These are phyloP conservation scores for Arthrocladium fulminans DNA, from an alignment of 2,329 filamentous ascomycete species.

Conservation along the genomic window DNA sequence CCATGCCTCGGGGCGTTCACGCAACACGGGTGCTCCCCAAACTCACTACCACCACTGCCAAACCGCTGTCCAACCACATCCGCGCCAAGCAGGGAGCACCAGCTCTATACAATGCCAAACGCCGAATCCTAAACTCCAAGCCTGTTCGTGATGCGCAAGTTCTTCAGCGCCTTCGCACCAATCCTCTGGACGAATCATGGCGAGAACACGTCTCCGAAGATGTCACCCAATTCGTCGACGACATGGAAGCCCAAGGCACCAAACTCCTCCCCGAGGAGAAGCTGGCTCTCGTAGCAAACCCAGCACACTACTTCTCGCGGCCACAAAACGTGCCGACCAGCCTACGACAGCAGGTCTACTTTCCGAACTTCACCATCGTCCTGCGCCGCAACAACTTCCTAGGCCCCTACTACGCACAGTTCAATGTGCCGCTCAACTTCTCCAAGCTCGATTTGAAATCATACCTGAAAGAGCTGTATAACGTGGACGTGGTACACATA, in stretches of 20 bases:
- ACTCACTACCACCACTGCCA: slow-evolving; percentile 7
- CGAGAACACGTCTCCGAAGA: slow-evolving; percentile 18
- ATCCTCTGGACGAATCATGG: slow-evolving; percentile 13
- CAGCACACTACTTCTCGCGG: slow-evolving; percentile 16
- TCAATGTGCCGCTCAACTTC: slow-evolving; percentile 82
- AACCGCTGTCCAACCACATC: not conserved
- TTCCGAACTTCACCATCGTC: slow-evolving; percentile 69
- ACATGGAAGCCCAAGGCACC: slow-evolving; percentile 8
- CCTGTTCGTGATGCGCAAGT: slow-evolving; percentile 10
- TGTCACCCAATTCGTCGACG: slow-evolving; percentile 20
- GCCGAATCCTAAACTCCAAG: slow-evolving; percentile 14
- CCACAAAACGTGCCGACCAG: slow-evolving; percentile 24
- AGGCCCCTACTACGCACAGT: slow-evolving; percentile 73
- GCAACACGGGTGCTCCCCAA: slow-evolving; percentile 12
- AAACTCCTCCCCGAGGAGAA: slow-evolving; percentile 9
- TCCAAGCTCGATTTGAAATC: slow-evolving; percentile 95
- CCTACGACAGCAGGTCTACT: slow-evolving; percentile 36
- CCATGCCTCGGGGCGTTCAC: slow-evolving; percentile 12
- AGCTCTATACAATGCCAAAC: slow-evolving; percentile 21
- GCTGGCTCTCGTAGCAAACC: slow-evolving; percentile 13
- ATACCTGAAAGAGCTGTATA: slow-evolving; percentile 83
- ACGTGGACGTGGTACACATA: slow-evolving; percentile 61
- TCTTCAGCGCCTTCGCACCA: slow-evolving; percentile 1
- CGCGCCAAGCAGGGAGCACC: not conserved
- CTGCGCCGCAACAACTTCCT: slow-evolving; percentile 65